Evolutionary conservation across 169 alveolate genomes (phyloP).

Genomic region (Plasmodium reichenowi): DNA sequence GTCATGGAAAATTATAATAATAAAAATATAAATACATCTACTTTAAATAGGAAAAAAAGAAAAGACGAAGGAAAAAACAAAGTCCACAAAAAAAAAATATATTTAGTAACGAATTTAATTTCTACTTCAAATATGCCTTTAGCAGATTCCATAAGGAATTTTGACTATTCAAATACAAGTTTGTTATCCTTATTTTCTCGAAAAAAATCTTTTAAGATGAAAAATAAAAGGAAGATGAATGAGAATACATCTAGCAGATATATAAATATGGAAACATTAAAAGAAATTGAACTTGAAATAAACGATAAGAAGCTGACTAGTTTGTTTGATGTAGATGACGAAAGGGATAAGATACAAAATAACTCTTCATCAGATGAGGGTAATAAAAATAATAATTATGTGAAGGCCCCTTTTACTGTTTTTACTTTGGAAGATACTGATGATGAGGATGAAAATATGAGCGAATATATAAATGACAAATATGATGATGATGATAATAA

Average conservation of each 20-base stretch:
- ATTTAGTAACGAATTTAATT: conserved; percentile 49
- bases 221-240: conserved; percentile 35
- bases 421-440: conserved; percentile 27
- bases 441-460: background rate
- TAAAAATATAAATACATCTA: background rate
- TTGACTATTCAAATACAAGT: conserved; percentile 18
- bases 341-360: background rate
- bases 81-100: background rate
- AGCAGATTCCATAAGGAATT: conserved; percentile 34
- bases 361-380: background rate
- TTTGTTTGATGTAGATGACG: conserved; percentile 10
- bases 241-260: conserved; percentile 19
- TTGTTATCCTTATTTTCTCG: conserved; percentile 63
- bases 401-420: conserved; percentile 66
- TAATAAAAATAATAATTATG: conserved; percentile 12
- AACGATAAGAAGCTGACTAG: conserved; percentile 10
- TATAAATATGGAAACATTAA: conserved; percentile 12
- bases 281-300: conserved; percentile 13
- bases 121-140: conserved; percentile 38
- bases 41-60: background rate
- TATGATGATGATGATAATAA: background rate
- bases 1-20: background rate
- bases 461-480: background rate
- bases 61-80: background rate
- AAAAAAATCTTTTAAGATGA: conserved; percentile 75